These are phyloP conservation scores for Daldinia bambusicola DNA, from an alignment of 495 filamentous ascomycete genomes.

Conservation along the genomic window DNA sequence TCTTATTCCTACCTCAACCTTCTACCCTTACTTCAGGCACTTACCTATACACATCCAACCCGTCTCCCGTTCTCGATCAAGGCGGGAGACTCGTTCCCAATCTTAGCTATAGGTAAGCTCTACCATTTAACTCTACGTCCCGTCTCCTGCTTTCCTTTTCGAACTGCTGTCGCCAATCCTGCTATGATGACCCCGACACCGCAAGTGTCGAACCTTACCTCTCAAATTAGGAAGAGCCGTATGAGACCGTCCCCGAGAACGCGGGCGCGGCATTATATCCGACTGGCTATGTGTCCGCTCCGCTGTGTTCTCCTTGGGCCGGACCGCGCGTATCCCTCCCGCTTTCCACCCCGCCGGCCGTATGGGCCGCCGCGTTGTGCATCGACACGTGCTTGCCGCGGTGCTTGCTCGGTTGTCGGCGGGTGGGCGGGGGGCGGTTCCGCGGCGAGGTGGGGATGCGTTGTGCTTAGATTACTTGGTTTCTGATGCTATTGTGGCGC, in stretches of 20 bases:
- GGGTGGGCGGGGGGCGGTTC: conserved; percentile 39
- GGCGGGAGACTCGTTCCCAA: background rate
- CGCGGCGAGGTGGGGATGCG: conserved; percentile 52
- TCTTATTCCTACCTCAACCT: conserved; percentile 1
- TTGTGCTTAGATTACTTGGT: conserved; percentile 61
- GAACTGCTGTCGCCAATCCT: conserved; percentile 15
- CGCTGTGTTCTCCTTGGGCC: conserved; percentile 22
- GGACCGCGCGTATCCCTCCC: conserved; percentile 23
- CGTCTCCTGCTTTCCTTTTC: background rate
- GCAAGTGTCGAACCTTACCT: conserved; percentile 60
- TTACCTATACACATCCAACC: too few relatives aligned
- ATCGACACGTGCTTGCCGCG: conserved; percentile 62
- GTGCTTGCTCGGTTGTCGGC: conserved; percentile 36
- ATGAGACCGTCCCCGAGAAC: conserved; percentile 53
- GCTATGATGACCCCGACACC: conserved; percentile 62
- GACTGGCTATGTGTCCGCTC: too few relatives aligned
- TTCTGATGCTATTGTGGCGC: conserved; percentile 51
- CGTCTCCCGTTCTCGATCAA: background rate
- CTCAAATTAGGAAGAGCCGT: conserved; percentile 63
- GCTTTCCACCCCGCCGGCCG: conserved; percentile 20
- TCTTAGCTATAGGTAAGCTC: background rate
- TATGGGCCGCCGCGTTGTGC: conserved; percentile 51
- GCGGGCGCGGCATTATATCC: background rate
- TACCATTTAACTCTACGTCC: too few relatives aligned
- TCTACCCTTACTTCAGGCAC: too few relatives aligned